Conservation (phyloP, 1,139 yeast genomes). For the Zygosaccharomyces sapae region DNA sequence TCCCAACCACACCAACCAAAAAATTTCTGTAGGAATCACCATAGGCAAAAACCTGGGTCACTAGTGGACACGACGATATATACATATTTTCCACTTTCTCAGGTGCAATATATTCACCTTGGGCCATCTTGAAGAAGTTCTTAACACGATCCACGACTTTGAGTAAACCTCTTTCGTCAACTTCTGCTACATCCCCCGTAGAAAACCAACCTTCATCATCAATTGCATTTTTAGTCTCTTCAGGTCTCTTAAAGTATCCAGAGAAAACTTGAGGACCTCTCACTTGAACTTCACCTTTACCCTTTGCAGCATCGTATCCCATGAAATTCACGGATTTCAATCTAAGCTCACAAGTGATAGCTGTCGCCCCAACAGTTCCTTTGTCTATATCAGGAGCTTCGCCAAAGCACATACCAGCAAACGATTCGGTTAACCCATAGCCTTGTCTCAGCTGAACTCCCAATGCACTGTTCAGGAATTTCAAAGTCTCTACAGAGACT, state of each 20-base stretch:
- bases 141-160: conserved; percentile 69
- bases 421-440: conserved; percentile 73
- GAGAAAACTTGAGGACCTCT: conserved; percentile 65
- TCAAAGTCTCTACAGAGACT: conserved; percentile 54
- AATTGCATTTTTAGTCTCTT: conserved; percentile 49
- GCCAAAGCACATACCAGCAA: conserved; percentile 56
- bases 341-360: conserved; percentile 52
- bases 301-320: conserved; percentile 51
- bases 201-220: conserved; percentile 71
- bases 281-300: conserved; percentile 57
- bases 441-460: conserved; percentile 63
- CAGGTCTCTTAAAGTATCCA: conserved; percentile 56
- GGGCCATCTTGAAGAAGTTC: conserved; percentile 75
- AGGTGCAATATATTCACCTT: conserved; percentile 79
- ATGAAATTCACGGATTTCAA: conserved; percentile 64
- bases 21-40: conserved; percentile 63
- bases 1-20: conserved; percentile 62
- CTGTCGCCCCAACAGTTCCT: conserved; percentile 63
- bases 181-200: conserved; percentile 69
- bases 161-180: conserved; percentile 53
- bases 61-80: conserved; percentile 48
- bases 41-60: conserved; percentile 58
- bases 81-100: conserved; percentile 70
- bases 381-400: conserved; percentile 45
- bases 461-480: conserved; percentile 59